These are phyloP conservation scores for Curvularia spicifera DNA, from an alignment of 2,329 filamentous ascomycete species.

Conservation along the genomic window DNA sequence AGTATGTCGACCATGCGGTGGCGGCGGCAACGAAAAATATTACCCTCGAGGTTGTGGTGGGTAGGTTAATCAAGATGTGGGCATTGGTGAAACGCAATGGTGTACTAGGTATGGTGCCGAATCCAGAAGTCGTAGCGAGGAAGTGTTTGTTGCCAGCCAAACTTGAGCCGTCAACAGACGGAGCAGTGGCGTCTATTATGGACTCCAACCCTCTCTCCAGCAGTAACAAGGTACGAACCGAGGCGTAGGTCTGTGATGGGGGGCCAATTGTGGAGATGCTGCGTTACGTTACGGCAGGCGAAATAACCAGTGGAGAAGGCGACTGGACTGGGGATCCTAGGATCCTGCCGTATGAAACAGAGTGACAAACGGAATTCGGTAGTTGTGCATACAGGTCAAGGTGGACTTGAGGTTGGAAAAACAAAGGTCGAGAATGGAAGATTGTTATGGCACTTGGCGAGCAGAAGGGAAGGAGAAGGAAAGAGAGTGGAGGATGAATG, in stretches of 20 bases:
- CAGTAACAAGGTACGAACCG: constrained; percentile 1
- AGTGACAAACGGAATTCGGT: background rate
- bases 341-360: constrained; percentile 3
- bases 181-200: constrained; percentile 5
- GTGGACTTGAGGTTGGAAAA: constrained; percentile 1
- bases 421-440: constrained; percentile 19
- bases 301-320: constrained; percentile 26
- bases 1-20: constrained; percentile 1
- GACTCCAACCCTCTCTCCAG: background rate
- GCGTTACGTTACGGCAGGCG: constrained; percentile 25
- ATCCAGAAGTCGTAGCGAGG: background rate
- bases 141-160: constrained; percentile 1
- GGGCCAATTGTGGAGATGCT: constrained; percentile 15
- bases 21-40: background rate
- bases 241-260: constrained; percentile 8
- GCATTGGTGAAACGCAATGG: constrained; percentile 4
- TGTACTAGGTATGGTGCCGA: background rate
- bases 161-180: background rate
- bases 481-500: constrained; percentile 2
- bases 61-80: background rate
- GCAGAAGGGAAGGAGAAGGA: constrained; percentile 9
- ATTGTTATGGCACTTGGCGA: constrained; percentile 27
- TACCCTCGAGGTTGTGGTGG: background rate
- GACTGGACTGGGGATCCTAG: constrained; percentile 11
- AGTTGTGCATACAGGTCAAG: background rate